phyloP scores from a whole-genome alignment of 2,329 filamentous ascomycete species.

The Coniella vitis region DNA sequence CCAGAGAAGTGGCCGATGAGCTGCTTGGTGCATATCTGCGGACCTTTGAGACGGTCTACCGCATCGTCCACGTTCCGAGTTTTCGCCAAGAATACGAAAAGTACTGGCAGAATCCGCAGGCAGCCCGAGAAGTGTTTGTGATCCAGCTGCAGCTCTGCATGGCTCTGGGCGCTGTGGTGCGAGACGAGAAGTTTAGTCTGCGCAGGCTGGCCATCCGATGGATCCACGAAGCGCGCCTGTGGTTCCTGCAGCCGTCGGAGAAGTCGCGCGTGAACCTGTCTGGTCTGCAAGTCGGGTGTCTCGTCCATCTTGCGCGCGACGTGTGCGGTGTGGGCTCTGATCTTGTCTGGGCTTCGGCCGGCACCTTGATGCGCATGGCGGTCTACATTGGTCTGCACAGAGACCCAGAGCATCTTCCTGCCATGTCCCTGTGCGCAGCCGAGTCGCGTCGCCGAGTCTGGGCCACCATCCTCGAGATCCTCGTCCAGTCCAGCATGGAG shows the following conservation, averaged over 20 bases:
- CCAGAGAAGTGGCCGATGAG: conserved; percentile 35
- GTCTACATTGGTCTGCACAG: conserved; percentile 45
- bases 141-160: conserved; percentile 52
- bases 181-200: conserved; percentile 44
- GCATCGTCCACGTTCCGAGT: conserved; percentile 44
- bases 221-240: conserved; percentile 51
- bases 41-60: conserved; percentile 39
- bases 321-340: conserved; percentile 32
- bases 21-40: conserved; percentile 44
- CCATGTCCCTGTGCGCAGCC: conserved; percentile 26
- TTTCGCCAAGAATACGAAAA: conserved; percentile 40
- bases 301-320: conserved; percentile 38
- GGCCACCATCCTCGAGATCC: conserved; percentile 45
- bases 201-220: conserved; percentile 44
- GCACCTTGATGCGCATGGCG: conserved; percentile 37
- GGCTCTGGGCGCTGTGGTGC: conserved; percentile 46
- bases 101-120: conserved; percentile 39
- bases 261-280: conserved; percentile 45
- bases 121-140: conserved; percentile 42
- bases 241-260: conserved; percentile 44
- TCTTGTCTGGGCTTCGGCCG: conserved; percentile 41
- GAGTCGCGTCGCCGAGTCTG: conserved; percentile 46
- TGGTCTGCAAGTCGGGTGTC: conserved; percentile 40
- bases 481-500: conserved; percentile 36
- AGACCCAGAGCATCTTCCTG: conserved; percentile 35